Base-by-base conservation (phyloP, 2,329 filamentous ascomycete species). In the Fusarium sp. region DNA sequence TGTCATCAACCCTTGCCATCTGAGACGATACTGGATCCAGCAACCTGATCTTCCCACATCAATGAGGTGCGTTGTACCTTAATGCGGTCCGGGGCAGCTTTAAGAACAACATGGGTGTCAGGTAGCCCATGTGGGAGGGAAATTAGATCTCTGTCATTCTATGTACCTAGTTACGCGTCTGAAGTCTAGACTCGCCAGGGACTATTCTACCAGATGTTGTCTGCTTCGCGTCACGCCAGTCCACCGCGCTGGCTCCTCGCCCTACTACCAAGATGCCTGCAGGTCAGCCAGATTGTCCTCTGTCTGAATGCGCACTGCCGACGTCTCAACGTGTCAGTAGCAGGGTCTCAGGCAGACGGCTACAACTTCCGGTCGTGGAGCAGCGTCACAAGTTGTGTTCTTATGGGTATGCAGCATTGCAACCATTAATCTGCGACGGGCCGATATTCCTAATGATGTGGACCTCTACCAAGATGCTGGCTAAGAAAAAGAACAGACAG, bases 361-460 rank as follows among this genome's bases (percentile, higher is more conserved):
- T 51, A 49, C 22, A 39, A 19, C 53, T 51, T 39, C 43, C 24
- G 33, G 21, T 44, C 28, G 33, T 39, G 36, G 22, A 43, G 45
- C 38, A 38, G 22, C 14, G 39, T 19, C 49, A 39, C 38, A 36
- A 26, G 33, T 53, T 53, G 53, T 58, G 47, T 40, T 58, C 31
- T 24, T 34, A 31, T 13, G 28, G 19, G 47, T 33, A 40, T 31
- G 14, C 28, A 31, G 31, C 19, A 19, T 19, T 19, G 19, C 19
- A 19, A 19, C 46, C 39, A 58, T 71, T 43, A 70, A 69, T 65
- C 68, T 69, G 62, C 69, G 56, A 72, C 73, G 67, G 67, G 19
- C 69, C 71, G 65, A 64, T 68, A 31, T 67, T 68, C 71, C 63
- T 49, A 15, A 13, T 62, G 34, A 40, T 10, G 47, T 57, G 34